Conservation (phyloP, 23 red algal genomes). For the Gracilariopsis chorda region DNA sequence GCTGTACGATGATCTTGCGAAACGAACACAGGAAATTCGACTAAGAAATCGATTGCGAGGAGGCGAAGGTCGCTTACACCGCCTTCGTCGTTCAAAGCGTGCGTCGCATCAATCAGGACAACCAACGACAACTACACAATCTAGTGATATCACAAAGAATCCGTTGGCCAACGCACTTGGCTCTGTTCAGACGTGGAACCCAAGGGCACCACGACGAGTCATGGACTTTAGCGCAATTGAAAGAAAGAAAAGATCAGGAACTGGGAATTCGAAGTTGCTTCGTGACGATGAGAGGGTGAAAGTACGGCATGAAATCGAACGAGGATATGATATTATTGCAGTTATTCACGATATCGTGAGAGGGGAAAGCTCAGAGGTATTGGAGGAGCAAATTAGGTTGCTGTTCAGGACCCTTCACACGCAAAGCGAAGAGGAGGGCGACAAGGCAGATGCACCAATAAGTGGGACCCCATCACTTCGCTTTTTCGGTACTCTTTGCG, state of each 20-base stretch:
- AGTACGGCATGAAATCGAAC: constrained; percentile 51
- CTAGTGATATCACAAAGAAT: constrained; percentile 1
- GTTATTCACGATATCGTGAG: constrained; percentile 50
- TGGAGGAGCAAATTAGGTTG: constrained; percentile 7
- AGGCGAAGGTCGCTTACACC: neutral
- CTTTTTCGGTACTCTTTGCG: constrained; percentile 50
- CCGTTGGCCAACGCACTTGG: constrained; percentile 51
- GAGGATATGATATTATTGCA: constrained; percentile 66
- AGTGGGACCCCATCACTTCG: neutral
- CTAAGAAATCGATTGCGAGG: constrained; percentile 21
- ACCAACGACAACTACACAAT: neutral
- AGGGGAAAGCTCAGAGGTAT: constrained; percentile 29
- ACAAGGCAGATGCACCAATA: neutral
- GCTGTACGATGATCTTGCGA: constrained; percentile 28
- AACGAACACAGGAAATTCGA: constrained; percentile 5
- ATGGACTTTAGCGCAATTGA: constrained; percentile 59
- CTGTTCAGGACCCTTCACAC: constrained; percentile 28
- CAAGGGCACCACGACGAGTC: constrained; percentile 52
- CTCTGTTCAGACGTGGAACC: constrained; percentile 67
- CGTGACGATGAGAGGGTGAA: constrained; percentile 56
- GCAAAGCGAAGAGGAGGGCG: neutral
- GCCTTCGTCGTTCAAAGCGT: constrained; percentile 36
- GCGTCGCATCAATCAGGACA: neutral
- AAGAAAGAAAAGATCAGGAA: neutral
- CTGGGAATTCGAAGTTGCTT: neutral